Base-by-base conservation (phyloP, 106 monocot genomes). In the Apostasia shenzhenica region DNA sequence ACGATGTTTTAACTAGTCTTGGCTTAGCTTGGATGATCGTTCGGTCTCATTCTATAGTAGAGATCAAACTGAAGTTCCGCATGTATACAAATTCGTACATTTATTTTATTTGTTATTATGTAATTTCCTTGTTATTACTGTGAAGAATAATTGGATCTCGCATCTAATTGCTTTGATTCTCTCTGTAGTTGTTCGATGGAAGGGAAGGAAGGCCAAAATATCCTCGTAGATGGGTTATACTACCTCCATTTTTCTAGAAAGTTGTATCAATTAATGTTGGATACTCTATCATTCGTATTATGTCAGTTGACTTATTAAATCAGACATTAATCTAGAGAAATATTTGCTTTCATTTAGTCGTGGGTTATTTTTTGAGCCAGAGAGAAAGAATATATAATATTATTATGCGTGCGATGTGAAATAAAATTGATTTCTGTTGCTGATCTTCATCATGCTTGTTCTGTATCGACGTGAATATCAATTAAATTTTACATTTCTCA, bases 131-230 rank as follows among this genome's bases (percentile, higher is more conserved):
- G 4, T 45, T 13, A 8, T n/a, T 1, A 63, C 3, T 3, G 59
- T 8, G 37, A 37, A 1, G 13, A 62, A 59, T 75, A 54, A 55
- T 43, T 55, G 44, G 14, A 6, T 53, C 51, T 72, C 52, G 48
- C 59, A 53, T 66, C 63, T 72, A 8, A 42, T 14, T 48, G 38
- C 46, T 55, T 3, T 51, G 46, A 53, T 44, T 53, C 13, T 70
- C 2, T 39, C 10, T 81, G 72, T 81, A 88, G 88, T 76, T 88
- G 70, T 88, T 84, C 59, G 83, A 88, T 57, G 88, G 88, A 13
- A 88, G 84, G 74, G 88, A 84, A 6, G 88, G 84, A 54, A 57
- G 81, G 11, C 79, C 76, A 11, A 88, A 78, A 54, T 88, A 88
- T 63, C 88, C 88, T 40, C 55, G 75, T 6, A 72, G 88, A 54